A percentile compares a stretch with the other conserved stretches of the same genome.
Evolutionary conservation across 2,329 filamentous ascomycete species (phyloP).

Genomic region (Coniochaeta sp.): DNA sequence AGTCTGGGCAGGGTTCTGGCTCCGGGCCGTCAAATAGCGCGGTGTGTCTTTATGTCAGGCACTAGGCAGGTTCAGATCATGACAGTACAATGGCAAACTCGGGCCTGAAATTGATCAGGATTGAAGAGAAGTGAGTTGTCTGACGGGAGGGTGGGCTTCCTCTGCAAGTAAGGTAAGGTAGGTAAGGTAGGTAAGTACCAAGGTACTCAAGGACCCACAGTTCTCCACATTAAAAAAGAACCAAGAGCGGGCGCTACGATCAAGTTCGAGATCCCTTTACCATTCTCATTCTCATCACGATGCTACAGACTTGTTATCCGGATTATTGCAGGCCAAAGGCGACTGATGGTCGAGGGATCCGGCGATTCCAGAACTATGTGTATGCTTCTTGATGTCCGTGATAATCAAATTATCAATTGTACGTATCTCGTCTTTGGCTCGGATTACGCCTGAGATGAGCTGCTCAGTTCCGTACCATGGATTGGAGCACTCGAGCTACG

Average conservation of each 20-base stretch:
- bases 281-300: neutral
- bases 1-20: neutral
- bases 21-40: neutral
- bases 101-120: neutral
- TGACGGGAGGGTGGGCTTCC: neutral
- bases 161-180: too few species aligned
- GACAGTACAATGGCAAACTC: neutral
- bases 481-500: neutral
- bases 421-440: neutral
- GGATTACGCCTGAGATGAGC: neutral
- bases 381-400: too few species aligned
- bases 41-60: neutral
- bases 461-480: neutral
- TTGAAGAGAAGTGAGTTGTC: too few species aligned
- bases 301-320: neutral
- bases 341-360: neutral
- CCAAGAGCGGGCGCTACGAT: neutral
- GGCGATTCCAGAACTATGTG: too few species aligned
- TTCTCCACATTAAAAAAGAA: neutral
- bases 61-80: neutral
- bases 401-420: neutral
- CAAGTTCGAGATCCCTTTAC: neutral
- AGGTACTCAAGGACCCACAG: neutral
- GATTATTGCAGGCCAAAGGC: neutral
- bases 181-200: neutral